Conservation (phyloP, 164 flowering plant species). For the Macadamia integrifolia region DNA sequence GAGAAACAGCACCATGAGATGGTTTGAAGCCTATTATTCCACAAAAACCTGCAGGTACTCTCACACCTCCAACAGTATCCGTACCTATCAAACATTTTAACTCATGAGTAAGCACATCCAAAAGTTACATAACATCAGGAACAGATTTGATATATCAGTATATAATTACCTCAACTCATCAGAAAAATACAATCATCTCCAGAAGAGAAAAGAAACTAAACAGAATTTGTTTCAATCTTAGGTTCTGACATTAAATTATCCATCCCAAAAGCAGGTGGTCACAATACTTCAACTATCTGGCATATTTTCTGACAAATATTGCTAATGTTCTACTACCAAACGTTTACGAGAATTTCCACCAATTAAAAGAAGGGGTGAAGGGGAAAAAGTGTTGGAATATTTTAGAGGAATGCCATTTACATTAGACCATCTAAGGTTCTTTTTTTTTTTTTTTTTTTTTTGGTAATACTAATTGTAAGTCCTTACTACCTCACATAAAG, state of each 20-base stretch:
- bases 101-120: not conserved
- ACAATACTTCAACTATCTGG: too few relatives aligned
- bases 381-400: too few relatives aligned
- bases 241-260: not conserved
- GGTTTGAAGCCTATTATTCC: conserved; percentile 77
- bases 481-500: too few relatives aligned
- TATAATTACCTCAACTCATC: too few relatives aligned
- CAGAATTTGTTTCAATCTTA: not conserved
- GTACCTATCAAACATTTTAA: conserved; percentile 42
- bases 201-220: not conserved
- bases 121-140: not conserved
- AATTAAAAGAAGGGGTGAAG: too few relatives aligned
- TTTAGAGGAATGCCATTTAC: too few relatives aligned
- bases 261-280: not conserved
- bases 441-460: too few relatives aligned
- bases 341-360: too few relatives aligned
- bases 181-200: not conserved
- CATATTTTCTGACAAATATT: not conserved
- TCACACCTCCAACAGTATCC: conserved; percentile 87
- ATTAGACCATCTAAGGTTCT: too few relatives aligned
- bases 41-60: conserved; percentile 83
- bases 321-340: too few relatives aligned
- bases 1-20: conserved; percentile 76
- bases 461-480: too few relatives aligned
- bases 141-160: too few relatives aligned